Evolutionary conservation across 768 basidiomycete genomes (phyloP).

Genomic region (Tricholoma furcatifolium): DNA sequence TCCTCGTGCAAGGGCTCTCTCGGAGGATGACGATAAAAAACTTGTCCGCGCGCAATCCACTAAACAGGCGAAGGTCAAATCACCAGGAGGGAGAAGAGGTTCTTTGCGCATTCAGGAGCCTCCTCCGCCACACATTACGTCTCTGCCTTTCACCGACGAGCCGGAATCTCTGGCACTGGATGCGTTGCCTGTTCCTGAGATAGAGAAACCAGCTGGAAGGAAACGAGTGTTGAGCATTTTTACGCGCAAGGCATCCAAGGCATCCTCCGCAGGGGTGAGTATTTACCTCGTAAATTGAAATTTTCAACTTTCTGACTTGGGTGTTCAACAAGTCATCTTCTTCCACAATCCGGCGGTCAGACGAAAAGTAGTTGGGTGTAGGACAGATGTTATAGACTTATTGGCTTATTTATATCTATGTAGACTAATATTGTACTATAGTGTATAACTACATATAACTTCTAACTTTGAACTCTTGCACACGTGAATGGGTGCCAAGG

Average conservation of each 20-base stretch:
- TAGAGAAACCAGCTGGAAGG: constrained; percentile 20
- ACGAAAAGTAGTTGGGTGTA: background rate
- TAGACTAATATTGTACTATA: background rate
- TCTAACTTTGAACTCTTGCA: too few relatives aligned
- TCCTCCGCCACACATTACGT: constrained; percentile 23
- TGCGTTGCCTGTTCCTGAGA: background rate
- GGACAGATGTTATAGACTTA: background rate
- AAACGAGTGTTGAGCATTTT: constrained; percentile 34
- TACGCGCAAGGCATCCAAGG: constrained; percentile 17
- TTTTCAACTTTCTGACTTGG: background rate
- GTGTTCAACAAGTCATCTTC: constrained; percentile 12
- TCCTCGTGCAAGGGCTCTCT: constrained; percentile 22
- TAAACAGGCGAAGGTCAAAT: constrained; percentile 12
- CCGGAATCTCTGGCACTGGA: constrained; percentile 33
- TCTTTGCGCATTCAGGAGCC: constrained; percentile 26
- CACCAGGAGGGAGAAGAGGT: constrained; percentile 25
- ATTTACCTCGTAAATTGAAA: background rate
- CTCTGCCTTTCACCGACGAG: constrained; percentile 37
- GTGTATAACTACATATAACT: too few relatives aligned
- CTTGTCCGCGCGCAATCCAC: constrained; percentile 9
- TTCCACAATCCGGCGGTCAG: constrained; percentile 7
- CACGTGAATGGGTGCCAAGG: too few relatives aligned
- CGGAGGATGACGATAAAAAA: constrained; percentile 14
- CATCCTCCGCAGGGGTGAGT: constrained; percentile 23
- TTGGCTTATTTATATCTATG: constrained; percentile 6